Evolutionary conservation across 352 stramenopile species (phyloP).

Genomic region (Phytopythium litorale): DNA sequence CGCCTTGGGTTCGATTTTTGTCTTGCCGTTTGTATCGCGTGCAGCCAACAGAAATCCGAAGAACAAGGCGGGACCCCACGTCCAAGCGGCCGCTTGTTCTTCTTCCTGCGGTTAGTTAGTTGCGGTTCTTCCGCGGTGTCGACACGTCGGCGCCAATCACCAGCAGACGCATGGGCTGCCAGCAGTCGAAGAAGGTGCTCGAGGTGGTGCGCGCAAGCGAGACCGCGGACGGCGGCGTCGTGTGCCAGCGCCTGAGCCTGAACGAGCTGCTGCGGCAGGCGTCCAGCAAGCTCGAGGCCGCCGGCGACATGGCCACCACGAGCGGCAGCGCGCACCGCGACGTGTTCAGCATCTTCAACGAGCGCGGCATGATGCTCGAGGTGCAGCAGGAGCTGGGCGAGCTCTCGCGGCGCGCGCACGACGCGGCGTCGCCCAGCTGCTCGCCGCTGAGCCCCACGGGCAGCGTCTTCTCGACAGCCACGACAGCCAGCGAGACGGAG

Average conservation of each 20-base stretch:
- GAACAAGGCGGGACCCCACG: neutral
- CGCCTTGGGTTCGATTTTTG: too few relatives aligned
- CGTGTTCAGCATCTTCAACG: slow-evolving; percentile 85
- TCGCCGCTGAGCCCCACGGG: slow-evolving; percentile 46
- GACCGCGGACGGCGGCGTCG: slow-evolving; percentile 15
- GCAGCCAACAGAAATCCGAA: neutral
- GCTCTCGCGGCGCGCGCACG: neutral
- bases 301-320: slow-evolving; percentile 11
- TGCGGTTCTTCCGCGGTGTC: neutral
- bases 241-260: slow-evolving; percentile 35
- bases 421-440: slow-evolving; percentile 20
- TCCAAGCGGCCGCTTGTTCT: neutral
- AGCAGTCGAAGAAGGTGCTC: slow-evolving; percentile 56
- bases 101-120: neutral
- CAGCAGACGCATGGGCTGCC: slow-evolving; percentile 37
- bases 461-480: slow-evolving; percentile 73
- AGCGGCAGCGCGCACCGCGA: slow-evolving; percentile 54
- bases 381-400: slow-evolving; percentile 3
- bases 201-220: slow-evolving; percentile 13
- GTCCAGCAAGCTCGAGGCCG: slow-evolving; percentile 32
- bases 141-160: neutral
- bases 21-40: too few relatives aligned
- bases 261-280: slow-evolving; percentile 48
- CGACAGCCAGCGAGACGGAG: slow-evolving; percentile 70
- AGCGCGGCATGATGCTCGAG: slow-evolving; percentile 72